These are phyloP conservation scores for Andrographis paniculata DNA, from an alignment of 305 asterid species.

Conservation along the genomic window DNA sequence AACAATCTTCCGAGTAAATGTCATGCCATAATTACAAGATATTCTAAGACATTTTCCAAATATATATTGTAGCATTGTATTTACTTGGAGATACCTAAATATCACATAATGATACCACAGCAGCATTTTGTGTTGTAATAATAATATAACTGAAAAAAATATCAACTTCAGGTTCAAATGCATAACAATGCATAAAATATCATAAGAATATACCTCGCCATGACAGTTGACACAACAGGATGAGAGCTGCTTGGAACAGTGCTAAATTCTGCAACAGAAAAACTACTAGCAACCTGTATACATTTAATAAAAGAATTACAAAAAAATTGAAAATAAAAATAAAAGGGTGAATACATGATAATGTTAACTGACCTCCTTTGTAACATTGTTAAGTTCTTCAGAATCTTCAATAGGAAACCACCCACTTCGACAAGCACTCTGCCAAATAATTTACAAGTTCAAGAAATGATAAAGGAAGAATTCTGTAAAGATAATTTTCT, in stretches of 20 bases:
- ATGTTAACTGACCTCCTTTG: slow-evolving; percentile 40
- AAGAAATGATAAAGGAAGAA: slow-evolving; percentile 1
- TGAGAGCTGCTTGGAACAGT: slow-evolving; percentile 28
- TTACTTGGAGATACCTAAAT: too few species aligned
- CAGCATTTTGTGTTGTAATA: not conserved
- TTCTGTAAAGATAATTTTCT: not conserved
- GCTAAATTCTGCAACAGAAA: slow-evolving; percentile 32
- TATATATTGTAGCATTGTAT: too few species aligned
- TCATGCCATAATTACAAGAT: too few species aligned
- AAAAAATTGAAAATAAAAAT: not conserved
- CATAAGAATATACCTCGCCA: slow-evolving; percentile 38
- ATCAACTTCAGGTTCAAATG: not conserved
- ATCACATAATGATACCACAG: too few species aligned
- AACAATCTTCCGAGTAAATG: too few species aligned
- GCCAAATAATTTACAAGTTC: slow-evolving; percentile 23
- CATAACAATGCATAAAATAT: not conserved
- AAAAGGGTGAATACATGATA: not conserved
- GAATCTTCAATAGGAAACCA: slow-evolving; percentile 74
- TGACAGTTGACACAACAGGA: slow-evolving; percentile 35
- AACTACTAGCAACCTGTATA: slow-evolving; percentile 32
- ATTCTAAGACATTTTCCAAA: too few species aligned
- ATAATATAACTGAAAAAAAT: not conserved
- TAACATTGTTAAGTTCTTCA: slow-evolving; percentile 48
- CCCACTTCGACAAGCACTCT: slow-evolving; percentile 73
- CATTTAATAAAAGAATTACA: not conserved